phyloP scores from a whole-genome alignment of 2,329 filamentous ascomycete species.

The Alternaria dauci region DNA sequence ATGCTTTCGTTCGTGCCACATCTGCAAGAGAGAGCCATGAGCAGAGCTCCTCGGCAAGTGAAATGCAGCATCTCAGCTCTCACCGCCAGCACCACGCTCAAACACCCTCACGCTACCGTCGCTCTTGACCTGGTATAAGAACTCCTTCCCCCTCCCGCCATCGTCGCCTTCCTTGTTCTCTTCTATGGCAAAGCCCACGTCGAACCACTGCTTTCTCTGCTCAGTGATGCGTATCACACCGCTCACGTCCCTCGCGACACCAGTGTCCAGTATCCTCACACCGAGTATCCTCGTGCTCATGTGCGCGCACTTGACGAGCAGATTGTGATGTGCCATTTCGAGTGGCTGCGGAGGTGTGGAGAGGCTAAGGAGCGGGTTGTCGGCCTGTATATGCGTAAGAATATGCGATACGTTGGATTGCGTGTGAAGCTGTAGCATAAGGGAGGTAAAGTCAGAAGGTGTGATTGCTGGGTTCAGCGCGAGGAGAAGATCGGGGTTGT shows the following conservation, averaged over 20 bases:
- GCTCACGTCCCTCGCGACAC: slow-evolving; percentile 88
- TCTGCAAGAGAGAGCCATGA: background rate
- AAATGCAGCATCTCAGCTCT: slow-evolving; percentile 7
- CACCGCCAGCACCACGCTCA: slow-evolving; percentile 70
- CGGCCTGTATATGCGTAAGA: slow-evolving; percentile 72
- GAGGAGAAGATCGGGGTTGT: slow-evolving; percentile 55
- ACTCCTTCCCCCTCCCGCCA: slow-evolving; percentile 67
- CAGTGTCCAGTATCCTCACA: slow-evolving; percentile 81
- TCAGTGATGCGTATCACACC: slow-evolving; percentile 81
- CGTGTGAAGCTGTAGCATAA: slow-evolving; percentile 40
- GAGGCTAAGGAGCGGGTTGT: slow-evolving; percentile 71
- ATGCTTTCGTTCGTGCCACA: background rate
- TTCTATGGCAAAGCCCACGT: slow-evolving; percentile 29
- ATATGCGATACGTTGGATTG: slow-evolving; percentile 69
- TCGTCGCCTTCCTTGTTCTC: slow-evolving; percentile 32
- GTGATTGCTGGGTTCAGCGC: slow-evolving; percentile 42
- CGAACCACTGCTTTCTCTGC: slow-evolving; percentile 42
- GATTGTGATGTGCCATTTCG: slow-evolving; percentile 51
- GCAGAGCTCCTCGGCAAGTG: background rate
- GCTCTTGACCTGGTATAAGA: slow-evolving; percentile 79
- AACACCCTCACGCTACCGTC: slow-evolving; percentile 86
- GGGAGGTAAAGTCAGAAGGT: slow-evolving; percentile 30
- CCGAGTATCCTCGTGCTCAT: slow-evolving; percentile 75
- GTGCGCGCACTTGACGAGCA: slow-evolving; percentile 77
- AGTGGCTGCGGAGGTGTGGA: slow-evolving; percentile 58